Conservation (phyloP, 208 protist genomes). For the Angomonas deanei region DNA sequence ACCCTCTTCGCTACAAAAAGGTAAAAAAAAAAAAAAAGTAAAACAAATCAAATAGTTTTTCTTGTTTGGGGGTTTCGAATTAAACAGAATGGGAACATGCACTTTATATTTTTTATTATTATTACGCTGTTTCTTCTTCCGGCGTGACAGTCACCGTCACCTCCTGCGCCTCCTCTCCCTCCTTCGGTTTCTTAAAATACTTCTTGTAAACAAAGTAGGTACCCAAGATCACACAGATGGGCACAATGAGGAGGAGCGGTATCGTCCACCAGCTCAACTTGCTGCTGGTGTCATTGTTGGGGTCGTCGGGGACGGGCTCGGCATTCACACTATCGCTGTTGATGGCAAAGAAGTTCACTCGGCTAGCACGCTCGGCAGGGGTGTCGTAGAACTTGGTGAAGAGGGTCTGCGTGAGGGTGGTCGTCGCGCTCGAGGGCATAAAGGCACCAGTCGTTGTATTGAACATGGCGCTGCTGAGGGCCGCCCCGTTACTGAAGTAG, state of each 20-base stretch:
- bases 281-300: conserved; percentile 25
- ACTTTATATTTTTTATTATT: conserved; percentile 1
- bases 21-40: conserved; percentile 13
- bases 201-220: conserved; percentile 49
- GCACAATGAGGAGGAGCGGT: conserved; percentile 38
- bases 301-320: conserved; percentile 21
- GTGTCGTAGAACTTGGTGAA: background rate
- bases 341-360: conserved; percentile 30
- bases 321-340: conserved; percentile 28
- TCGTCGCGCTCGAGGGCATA: background rate
- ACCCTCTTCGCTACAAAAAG: background rate
- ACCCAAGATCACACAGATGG: conserved; percentile 19
- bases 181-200: conserved; percentile 16
- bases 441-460: background rate
- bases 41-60: conserved; percentile 4
- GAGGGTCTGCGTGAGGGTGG: background rate
- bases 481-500: conserved; percentile 46
- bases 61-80: background rate
- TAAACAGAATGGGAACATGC: background rate
- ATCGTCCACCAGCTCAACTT: conserved; percentile 47
- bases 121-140: background rate
- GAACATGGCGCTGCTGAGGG: conserved; percentile 24
- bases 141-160: background rate
- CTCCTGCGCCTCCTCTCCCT: background rate
- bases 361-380: conserved; percentile 17